Conservation (phyloP, 805 yeast genomes). For the Suhomyces kilbournensis region DNA sequence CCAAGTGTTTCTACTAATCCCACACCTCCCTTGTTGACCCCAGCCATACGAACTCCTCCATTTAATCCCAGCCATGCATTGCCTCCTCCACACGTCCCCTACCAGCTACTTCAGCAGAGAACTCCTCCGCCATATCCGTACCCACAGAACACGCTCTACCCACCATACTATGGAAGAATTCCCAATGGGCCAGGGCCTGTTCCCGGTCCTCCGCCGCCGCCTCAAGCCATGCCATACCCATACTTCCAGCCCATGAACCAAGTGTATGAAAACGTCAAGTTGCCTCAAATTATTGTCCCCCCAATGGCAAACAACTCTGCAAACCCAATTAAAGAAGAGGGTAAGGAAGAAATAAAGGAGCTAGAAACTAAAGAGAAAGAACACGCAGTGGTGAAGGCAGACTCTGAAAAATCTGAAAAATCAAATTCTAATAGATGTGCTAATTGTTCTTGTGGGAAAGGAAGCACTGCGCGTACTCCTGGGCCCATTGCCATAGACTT, state of each 20-base stretch:
- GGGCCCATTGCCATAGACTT: slow-evolving; percentile 28
- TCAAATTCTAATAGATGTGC: neutral
- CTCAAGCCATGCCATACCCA: slow-evolving; percentile 1
- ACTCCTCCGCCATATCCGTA: slow-evolving; percentile 8
- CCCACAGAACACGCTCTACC: slow-evolving; percentile 20
- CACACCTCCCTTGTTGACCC: neutral
- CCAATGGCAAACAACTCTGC: neutral
- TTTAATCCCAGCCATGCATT: neutral
- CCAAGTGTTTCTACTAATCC: too few species aligned
- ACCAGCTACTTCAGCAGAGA: neutral
- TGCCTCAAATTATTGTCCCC: slow-evolving; percentile 10
- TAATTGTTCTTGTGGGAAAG: neutral
- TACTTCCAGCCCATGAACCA: neutral
- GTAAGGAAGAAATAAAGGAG: too few species aligned
- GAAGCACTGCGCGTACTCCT: neutral
- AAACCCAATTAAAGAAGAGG: neutral
- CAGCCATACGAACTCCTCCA: neutral
- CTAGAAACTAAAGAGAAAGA: too few species aligned
- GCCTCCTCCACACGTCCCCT: slow-evolving; percentile 1
- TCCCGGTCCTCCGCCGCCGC: slow-evolving; percentile 39
- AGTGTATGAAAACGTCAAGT: slow-evolving; percentile 6
- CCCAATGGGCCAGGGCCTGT: slow-evolving; percentile 44
- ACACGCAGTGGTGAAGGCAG: neutral
- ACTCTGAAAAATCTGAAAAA: neutral
- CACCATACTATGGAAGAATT: slow-evolving; percentile 33